A percentile compares a stretch with the other conserved stretches of the same genome.
phyloP scores from a whole-genome alignment of 2,329 filamentous ascomycete species.

The Neocatenulostroma microsporum region DNA sequence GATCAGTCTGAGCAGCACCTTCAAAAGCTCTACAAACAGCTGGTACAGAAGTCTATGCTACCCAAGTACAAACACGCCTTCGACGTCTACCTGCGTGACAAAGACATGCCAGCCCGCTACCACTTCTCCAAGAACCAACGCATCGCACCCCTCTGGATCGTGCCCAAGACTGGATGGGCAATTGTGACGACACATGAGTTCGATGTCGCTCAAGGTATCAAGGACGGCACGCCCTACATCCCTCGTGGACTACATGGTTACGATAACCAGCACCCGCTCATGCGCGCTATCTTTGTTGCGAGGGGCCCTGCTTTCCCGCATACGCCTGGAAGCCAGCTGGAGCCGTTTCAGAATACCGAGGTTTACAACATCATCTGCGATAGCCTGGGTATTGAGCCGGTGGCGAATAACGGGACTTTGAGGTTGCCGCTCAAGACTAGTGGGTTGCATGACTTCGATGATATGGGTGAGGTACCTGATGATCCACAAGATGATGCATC shows the following conservation, averaged over 20 bases:
- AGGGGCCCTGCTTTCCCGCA: conserved; percentile 89
- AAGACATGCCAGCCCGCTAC: conserved; percentile 85
- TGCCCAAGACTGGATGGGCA: conserved; percentile 88
- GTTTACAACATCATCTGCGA: conserved; percentile 95
- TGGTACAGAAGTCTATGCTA: conserved; percentile 47
- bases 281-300: conserved; percentile 93
- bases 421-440: conserved; percentile 59
- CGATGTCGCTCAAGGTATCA: conserved; percentile 59
- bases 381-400: conserved; percentile 64
- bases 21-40: conserved; percentile 55
- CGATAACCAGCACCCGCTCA: conserved; percentile 87
- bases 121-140: conserved; percentile 83
- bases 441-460: conserved; percentile 46
- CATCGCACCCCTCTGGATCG: conserved; percentile 90
- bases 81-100: conserved; percentile 78
- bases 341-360: conserved; percentile 82
- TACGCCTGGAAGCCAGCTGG: conserved; percentile 66
- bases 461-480: conserved; percentile 1
- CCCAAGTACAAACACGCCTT: conserved; percentile 59
- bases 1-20: conserved; percentile 51
- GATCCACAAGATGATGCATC: conserved; percentile 9
- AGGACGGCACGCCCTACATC: conserved; percentile 58
- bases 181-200: conserved; percentile 77
- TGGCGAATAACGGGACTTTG: conserved; percentile 81
- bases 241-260: conserved; percentile 88